Conservation (phyloP, 495 filamentous ascomycete genomes). For the Penicillium fimorum region DNA sequence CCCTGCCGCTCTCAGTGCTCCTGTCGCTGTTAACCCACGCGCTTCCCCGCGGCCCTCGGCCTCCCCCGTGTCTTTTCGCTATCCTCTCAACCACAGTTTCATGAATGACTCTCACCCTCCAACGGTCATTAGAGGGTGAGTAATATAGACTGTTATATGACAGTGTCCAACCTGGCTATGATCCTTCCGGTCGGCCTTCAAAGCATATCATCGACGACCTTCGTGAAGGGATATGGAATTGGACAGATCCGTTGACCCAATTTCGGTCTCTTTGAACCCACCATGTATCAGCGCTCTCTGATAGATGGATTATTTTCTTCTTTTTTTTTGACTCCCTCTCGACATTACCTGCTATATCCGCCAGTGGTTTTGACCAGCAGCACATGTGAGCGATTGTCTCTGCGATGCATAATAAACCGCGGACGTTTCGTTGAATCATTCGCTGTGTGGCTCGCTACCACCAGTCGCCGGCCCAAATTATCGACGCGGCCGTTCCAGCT, state of each 20-base stretch:
- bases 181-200: conserved; percentile 7
- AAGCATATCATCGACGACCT: conserved; percentile 23
- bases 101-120: conserved; percentile 47
- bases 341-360: conserved; percentile 1
- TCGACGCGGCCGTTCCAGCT: conserved; percentile 15
- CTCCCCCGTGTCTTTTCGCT: conserved; percentile 39
- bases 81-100: conserved; percentile 43
- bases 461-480: conserved; percentile 18
- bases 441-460: conserved; percentile 3
- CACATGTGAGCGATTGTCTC: conserved; percentile 18
- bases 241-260: conserved; percentile 15
- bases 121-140: conserved; percentile 47
- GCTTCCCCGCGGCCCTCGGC: conserved; percentile 32
- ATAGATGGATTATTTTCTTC: conserved; percentile 17
- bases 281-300: conserved; percentile 18
- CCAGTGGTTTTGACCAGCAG: conserved; percentile 8
- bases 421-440: conserved; percentile 16
- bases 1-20: conserved; percentile 20
- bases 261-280: conserved; percentile 17
- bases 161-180: conserved; percentile 15
- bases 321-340: conserved; percentile 8
- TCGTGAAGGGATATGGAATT: conserved; percentile 22
- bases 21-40: conserved; percentile 21
- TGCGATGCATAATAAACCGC: conserved; percentile 51
- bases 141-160: conserved; percentile 18